Conservation (phyloP, 1,139 yeast genomes). For the Magnusiomyces fungicola region DNA sequence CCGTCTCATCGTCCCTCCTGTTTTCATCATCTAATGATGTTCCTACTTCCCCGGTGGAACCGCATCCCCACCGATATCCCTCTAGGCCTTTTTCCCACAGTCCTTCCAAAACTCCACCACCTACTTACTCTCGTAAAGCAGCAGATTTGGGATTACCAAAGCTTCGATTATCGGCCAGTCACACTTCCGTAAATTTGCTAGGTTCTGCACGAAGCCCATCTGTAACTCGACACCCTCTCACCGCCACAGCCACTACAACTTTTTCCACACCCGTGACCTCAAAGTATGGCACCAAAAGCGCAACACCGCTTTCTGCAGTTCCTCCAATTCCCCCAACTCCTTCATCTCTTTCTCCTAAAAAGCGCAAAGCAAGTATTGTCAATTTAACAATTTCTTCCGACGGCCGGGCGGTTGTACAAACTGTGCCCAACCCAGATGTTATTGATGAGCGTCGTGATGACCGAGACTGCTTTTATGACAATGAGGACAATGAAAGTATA, state of each 20-base stretch:
- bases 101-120: too few relatives aligned
- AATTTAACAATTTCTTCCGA: conserved; percentile 1
- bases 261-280: neutral
- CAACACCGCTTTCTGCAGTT: neutral
- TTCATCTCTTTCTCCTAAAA: conserved; percentile 4
- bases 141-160: neutral
- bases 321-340: neutral
- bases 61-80: too few relatives aligned
- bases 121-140: neutral
- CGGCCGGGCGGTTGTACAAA: neutral
- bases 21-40: too few relatives aligned
- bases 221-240: neutral
- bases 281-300: neutral
- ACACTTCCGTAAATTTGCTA: neutral
- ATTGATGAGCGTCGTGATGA: neutral
- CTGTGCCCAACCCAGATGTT: conserved; percentile 1
- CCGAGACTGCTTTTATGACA: neutral
- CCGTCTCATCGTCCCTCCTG: neutral
- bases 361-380: conserved; percentile 2
- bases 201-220: neutral
- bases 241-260: neutral
- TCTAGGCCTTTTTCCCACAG: neutral
- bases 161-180: neutral
- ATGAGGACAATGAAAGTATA: neutral
- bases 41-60: too few relatives aligned